These are phyloP conservation scores for Trichophyton rubrum DNA, from an alignment of 2,329 filamentous ascomycete genomes.

Conservation along the genomic window DNA sequence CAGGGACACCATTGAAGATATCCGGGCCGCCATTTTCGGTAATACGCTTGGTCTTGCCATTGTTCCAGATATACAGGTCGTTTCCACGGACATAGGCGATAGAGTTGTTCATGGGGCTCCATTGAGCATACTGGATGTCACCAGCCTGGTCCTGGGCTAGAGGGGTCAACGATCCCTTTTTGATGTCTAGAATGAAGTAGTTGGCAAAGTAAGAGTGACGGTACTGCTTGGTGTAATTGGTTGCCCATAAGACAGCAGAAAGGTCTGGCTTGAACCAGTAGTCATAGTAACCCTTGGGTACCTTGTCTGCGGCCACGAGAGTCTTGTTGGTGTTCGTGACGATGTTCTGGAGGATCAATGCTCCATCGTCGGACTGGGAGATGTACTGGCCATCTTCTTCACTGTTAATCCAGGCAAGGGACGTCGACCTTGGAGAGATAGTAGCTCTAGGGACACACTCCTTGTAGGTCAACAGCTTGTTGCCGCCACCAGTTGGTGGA, in stretches of 20 bases:
- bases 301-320: slow-evolving; percentile 46
- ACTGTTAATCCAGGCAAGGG: slow-evolving; percentile 46
- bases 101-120: slow-evolving; percentile 45
- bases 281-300: slow-evolving; percentile 44
- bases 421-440: slow-evolving; percentile 37
- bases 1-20: slow-evolving; percentile 80
- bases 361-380: slow-evolving; percentile 38
- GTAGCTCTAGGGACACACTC: slow-evolving; percentile 41
- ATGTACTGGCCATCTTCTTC: slow-evolving; percentile 52
- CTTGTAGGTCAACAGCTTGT: slow-evolving; percentile 48
- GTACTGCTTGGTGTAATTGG: slow-evolving; percentile 57
- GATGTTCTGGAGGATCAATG: slow-evolving; percentile 50
- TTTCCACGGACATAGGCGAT: slow-evolving; percentile 57
- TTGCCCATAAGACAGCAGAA: slow-evolving; percentile 47
- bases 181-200: slow-evolving; percentile 52
- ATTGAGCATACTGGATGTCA: slow-evolving; percentile 55
- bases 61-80: slow-evolving; percentile 48
- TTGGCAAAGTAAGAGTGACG: slow-evolving; percentile 56
- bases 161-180: slow-evolving; percentile 42
- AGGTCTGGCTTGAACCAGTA: slow-evolving; percentile 52
- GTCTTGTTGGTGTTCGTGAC: slow-evolving; percentile 44
- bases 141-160: slow-evolving; percentile 48
- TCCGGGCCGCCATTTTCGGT: slow-evolving; percentile 73
- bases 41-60: slow-evolving; percentile 48
- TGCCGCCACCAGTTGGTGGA: slow-evolving; percentile 45